Base-by-base conservation (phyloP, 2,329 filamentous ascomycete genomes). In the Aureobasidium sp. region DNA sequence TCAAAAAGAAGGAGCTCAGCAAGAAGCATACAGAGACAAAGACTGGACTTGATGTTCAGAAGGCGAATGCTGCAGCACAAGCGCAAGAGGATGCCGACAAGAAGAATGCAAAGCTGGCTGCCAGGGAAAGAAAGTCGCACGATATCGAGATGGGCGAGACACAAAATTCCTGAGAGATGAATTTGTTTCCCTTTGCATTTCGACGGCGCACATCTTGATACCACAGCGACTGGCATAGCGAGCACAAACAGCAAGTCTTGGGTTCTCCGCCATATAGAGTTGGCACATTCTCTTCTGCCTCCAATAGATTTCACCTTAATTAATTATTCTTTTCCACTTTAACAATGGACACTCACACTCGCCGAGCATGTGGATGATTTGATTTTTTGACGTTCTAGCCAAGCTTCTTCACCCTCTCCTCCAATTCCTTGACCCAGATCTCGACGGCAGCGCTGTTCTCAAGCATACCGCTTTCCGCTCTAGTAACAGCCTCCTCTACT, bases 371-470 rank as follows among this genome's bases (percentile, higher is more conserved):
- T 21, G 21, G 21, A 21, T 21, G 21, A 21, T 21, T 21, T 21
- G 21, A 21, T 21, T 21, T 21, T 21, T 21, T 21, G 21, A 21
- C 21, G 21, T 10, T 50, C 34, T 37, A 55, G 10, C n/a, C 42
- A 21, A 62, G 54, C 32, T 47, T 59, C 63, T 81, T 81, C 73
- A 97, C 81, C 74, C 89, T 88, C 68, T 80, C 83, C 76, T 97
- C 93, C 60, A 99, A 76, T 61, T 88, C 90, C 73, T 89, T 90
- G 5, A 97, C 90, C 91, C 92, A 97, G 44, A 84, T 85, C 67
- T 93, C 89, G 64, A 97, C 87, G n/a, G 89, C 82, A 68, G 88
- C 86, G 74, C 92, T 86, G 74, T 99, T 99, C 54, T 81, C 83
- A 66, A 84, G 84, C 78, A 95, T 88, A 4, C 85, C 82, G 32